Evolutionary conservation across 1,139 yeast genomes (phyloP), one percentile per base, ranked within the genome.

Genomic region (Yamadazyma friedrichii): DNA sequence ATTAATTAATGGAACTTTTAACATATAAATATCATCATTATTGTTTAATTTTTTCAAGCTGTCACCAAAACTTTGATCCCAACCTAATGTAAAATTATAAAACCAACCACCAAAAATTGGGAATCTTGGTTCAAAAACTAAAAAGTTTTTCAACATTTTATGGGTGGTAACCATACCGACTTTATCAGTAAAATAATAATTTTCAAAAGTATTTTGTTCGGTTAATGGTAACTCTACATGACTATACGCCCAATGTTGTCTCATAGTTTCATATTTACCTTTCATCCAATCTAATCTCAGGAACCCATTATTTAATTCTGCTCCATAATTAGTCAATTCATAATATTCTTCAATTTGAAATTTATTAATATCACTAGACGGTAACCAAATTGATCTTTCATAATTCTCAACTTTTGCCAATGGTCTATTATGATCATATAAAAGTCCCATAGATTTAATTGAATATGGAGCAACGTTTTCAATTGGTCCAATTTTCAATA

Each of bases 81-180:
- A 94, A 6, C 98, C 98, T 55, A 93, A 67, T 15, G 98, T 93
- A 70, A 88, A 93, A 65, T 93, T 89, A 65, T 89, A 93, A 54
- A 83, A 78, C 99, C 99, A 93, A 32, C 91, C 95, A 38, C 98
- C 99, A 65, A 88, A 87, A 8, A 93, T 57, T 10, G 99, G 99
- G 69, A 74, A 93, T 59, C 99, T 77, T 42, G 98, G 98, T 55
- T 77, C 80, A 49, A 93, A 62, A 33, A 82, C 70, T 42, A 88
- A 65, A 46, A 72, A 77, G 38, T 62, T 56, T 42, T 74, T 65
- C 12, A 74, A 55, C 32, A 76, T 65, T 47, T 73, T 71, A 44
- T 87, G 85, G 5, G 97, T 87, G 8, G 96, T 83, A n/a, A 93
- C 96, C 65, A 88, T 87, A 20, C 98, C 98, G 24, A 93, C 96